These are phyloP conservation scores for Podospora sp. DNA, from an alignment of 495 filamentous ascomycete species.

Conservation along the genomic window DNA sequence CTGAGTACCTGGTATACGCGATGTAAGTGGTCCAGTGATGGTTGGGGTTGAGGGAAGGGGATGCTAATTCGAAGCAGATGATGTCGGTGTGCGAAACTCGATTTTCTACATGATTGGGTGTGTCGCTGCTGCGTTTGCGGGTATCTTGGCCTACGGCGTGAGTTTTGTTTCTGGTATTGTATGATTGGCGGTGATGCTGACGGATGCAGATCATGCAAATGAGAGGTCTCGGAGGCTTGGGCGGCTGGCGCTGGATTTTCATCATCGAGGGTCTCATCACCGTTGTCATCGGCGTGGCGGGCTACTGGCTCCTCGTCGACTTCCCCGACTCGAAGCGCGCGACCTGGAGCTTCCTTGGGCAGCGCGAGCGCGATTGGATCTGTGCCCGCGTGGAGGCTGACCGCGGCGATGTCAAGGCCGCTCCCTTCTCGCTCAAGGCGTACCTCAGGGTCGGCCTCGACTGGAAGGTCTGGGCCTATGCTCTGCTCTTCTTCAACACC, in stretches of 20 bases:
- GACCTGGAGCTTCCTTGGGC: conserved; percentile 56
- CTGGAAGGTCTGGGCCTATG: conserved; percentile 65
- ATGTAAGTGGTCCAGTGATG: conserved; percentile 40
- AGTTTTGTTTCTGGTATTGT: conserved; percentile 11
- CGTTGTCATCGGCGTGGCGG: conserved; percentile 47
- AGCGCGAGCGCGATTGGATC: conserved; percentile 56
- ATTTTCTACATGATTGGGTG: conserved; percentile 67
- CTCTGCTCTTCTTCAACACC: conserved; percentile 59
- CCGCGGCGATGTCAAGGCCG: conserved; percentile 55
- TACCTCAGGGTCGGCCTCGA: conserved; percentile 56
- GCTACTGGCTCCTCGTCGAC: conserved; percentile 60
- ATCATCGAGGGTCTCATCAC: conserved; percentile 62
- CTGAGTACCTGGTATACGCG: conserved; percentile 67
- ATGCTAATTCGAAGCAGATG: conserved; percentile 41
- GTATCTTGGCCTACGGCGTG: conserved; percentile 65
- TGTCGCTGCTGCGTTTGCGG: conserved; percentile 61
- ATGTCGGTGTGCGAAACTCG: conserved; percentile 65
- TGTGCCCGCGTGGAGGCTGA: conserved; percentile 61
- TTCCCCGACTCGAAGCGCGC: conserved; percentile 58
- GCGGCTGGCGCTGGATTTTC: conserved; percentile 68
- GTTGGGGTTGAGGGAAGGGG: background rate
- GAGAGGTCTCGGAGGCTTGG: conserved; percentile 48
- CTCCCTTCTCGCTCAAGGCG: conserved; percentile 52
- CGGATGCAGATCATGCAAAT: conserved; percentile 60
- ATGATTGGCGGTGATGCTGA: no score